Base-by-base conservation (phyloP, 2,329 filamentous ascomycete genomes). In the Exophiala mesophila region DNA sequence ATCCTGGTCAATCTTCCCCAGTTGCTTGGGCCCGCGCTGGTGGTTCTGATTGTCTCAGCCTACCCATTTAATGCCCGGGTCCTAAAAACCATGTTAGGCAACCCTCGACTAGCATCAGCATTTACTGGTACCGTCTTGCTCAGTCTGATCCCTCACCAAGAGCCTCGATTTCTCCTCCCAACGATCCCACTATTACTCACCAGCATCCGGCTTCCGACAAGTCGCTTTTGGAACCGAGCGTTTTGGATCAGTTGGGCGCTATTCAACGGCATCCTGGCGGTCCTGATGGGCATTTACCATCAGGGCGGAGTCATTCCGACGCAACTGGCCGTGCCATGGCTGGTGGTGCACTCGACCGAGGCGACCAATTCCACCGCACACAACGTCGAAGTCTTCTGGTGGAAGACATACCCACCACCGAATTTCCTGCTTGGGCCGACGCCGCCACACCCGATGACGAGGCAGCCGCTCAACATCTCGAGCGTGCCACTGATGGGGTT, bases 1-100 rank as follows among this genome's bases (percentile, higher is more conserved):
- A 62, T 84, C 20, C 67, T 85, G 32, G 77, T 77, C 45, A 89
- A 88, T 57, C 64, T 88, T 10, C 78, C 84, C 49, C 73, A 83
- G 58, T 71, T 89, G 13, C 71, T 90, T 13, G 85, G 85, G 1
- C 85, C 85, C 4, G 83, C 80, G 6, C 72, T 77, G 24, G 59
- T 77, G 19, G 69, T 86, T 15, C 63, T 86, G 8, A 72, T 85
- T 55, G 67, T 44, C 38, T 46, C 52, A 49, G 42, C 56, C 54
- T 50, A 51, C 21, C 52, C 55, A 29, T 55, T 59, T 38, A 51
- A 47, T 33, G 45, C 67, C 41, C 59, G 60, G 36, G 29, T 46
- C 23, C 17, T 55, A n/a, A 52, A 52, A 26, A 30, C 34, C 15
- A 44, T 47, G 18, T 37, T 56, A 10, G 32, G 38, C 23, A 69